These are phyloP conservation scores for Boechera retrofracta DNA, from an alignment of 345 rosid species.

Conservation along the genomic window DNA sequence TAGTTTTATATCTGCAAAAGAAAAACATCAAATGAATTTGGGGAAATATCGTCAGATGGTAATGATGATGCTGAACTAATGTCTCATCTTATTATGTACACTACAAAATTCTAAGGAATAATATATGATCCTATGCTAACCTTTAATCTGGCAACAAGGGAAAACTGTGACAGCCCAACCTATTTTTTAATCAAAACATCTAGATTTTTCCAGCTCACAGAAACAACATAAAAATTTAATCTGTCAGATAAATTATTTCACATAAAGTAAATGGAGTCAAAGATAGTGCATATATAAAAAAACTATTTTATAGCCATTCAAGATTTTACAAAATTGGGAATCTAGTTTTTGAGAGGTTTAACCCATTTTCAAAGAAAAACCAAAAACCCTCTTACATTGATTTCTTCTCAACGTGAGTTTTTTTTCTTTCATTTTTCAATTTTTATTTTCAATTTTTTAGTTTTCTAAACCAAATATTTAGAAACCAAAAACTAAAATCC, in stretches of 20 bases:
- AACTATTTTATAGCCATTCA: too few relatives aligned
- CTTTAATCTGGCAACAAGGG: neutral
- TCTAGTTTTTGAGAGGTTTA: too few relatives aligned
- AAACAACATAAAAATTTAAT: conserved; percentile 6
- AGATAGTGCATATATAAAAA: neutral
- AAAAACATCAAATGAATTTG: conserved; percentile 6
- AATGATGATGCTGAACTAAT: neutral
- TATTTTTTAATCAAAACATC: neutral
- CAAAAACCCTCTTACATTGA: too few relatives aligned
- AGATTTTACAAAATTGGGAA: too few relatives aligned
- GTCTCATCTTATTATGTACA: conserved; percentile 10
- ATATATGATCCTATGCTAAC: neutral
- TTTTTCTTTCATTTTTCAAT: too few relatives aligned
- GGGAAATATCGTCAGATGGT: conserved; percentile 10
- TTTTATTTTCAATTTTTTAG: too few relatives aligned
- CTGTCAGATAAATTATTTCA: neutral
- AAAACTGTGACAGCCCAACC: conserved; percentile 2
- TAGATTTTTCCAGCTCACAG: neutral
- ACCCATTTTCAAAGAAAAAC: too few relatives aligned
- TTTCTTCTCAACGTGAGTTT: too few relatives aligned
- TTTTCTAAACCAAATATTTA: too few relatives aligned
- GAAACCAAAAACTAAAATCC: too few relatives aligned
- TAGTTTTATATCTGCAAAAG: conserved; percentile 67
- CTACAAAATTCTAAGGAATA: neutral
- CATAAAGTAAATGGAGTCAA: conserved; percentile 14